Conservation (phyloP, 495 filamentous ascomycete species). For the Ramalina peruviana region DNA sequence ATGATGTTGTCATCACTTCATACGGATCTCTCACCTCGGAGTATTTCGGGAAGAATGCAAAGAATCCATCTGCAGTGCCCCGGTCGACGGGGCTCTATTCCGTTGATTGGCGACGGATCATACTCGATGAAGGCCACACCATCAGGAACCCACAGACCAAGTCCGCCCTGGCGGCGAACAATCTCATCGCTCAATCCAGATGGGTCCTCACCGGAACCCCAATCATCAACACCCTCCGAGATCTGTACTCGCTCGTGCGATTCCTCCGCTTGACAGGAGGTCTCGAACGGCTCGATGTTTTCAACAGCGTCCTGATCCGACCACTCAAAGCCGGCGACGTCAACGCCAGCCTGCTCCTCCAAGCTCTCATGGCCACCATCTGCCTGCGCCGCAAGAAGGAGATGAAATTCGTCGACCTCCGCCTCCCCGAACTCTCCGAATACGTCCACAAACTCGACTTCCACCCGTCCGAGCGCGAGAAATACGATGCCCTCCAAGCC, state of each 20-base stretch:
- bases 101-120: conserved; percentile 63
- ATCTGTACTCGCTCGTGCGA: conserved; percentile 67
- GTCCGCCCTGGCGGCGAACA: conserved; percentile 50
- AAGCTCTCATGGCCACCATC: conserved; percentile 67
- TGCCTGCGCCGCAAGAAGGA: conserved; percentile 77
- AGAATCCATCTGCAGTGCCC: conserved; percentile 14
- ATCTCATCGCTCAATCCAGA: conserved; percentile 52
- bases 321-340: conserved; percentile 48
- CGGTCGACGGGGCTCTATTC: conserved; percentile 40
- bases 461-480: conserved; percentile 57
- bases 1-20: conserved; percentile 72
- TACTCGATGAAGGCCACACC: conserved; percentile 78
- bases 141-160: conserved; percentile 71
- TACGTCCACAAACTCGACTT: conserved; percentile 71
- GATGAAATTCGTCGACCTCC: conserved; percentile 79
- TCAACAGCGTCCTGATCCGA: conserved; percentile 59
- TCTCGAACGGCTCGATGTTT: conserved; percentile 58
- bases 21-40: conserved; percentile 49
- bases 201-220: conserved; percentile 80
- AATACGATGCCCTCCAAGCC: conserved; percentile 64
- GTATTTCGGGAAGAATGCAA: conserved; percentile 21
- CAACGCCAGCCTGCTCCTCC: conserved; percentile 49
- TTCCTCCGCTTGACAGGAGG: conserved; percentile 71
- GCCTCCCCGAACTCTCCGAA: conserved; percentile 64
- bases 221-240: conserved; percentile 65